Evolutionary conservation across 2,329 filamentous ascomycete species (phyloP).

Genomic region (Ceratocystis cubensis): DNA sequence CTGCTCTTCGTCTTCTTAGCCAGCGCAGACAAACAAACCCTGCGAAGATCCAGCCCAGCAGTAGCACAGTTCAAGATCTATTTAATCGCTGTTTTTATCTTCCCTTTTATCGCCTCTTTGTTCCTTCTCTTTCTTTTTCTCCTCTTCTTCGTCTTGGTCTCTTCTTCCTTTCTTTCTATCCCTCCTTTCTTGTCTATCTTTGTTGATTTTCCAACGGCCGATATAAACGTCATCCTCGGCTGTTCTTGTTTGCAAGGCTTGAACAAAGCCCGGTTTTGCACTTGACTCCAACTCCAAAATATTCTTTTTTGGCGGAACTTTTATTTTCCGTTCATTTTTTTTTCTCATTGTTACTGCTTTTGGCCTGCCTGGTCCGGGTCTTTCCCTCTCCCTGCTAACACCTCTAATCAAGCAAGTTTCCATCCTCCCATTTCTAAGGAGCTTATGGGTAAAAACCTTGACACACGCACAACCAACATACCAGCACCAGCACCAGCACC

Average conservation of each 20-base stretch:
- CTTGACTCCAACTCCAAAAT: background rate
- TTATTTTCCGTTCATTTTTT: background rate
- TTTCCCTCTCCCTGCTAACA: background rate
- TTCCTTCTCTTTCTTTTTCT: background rate
- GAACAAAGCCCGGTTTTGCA: background rate
- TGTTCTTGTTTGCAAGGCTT: background rate
- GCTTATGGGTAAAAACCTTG: background rate
- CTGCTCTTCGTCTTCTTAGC: background rate
- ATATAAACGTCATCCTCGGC: slow-evolving; percentile 12
- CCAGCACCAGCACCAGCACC: background rate
- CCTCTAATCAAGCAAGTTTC: background rate
- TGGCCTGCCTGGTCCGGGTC: background rate
- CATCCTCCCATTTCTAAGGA: background rate
- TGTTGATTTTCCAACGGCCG: background rate
- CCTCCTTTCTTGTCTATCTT: background rate
- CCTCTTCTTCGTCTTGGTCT: background rate
- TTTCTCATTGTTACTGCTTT: background rate
- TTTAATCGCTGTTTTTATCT: background rate
- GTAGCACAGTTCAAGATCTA: background rate
- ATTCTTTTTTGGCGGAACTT: background rate
- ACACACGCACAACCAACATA: background rate
- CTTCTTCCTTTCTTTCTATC: background rate
- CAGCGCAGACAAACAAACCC: slow-evolving; percentile 1
- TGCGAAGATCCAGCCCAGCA: background rate
- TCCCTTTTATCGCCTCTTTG: background rate